Conservation (phyloP, 768 basidiomycete species). For the Pisolithus sp. region DNA sequence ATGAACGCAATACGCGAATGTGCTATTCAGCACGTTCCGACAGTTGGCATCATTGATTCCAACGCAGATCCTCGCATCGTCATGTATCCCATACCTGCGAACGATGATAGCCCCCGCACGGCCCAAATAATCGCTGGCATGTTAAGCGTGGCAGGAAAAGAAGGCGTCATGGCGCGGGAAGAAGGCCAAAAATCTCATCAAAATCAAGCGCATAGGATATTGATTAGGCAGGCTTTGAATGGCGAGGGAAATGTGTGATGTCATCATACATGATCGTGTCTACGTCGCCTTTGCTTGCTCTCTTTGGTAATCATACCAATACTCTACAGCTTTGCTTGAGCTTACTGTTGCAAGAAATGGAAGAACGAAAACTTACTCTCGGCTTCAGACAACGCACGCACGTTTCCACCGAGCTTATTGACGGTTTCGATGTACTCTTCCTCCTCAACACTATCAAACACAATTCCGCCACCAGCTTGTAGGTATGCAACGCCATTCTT, state of each 20-base stretch:
- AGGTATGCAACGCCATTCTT: slow-evolving; percentile 88
- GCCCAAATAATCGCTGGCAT: slow-evolving; percentile 89
- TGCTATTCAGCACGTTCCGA: slow-evolving; percentile 83
- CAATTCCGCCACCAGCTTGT: slow-evolving; percentile 96
- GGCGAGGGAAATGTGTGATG: slow-evolving; percentile 10
- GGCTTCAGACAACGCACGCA: slow-evolving; percentile 76
- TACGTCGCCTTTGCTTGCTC: slow-evolving; percentile 28
- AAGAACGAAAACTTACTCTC: slow-evolving; percentile 58
- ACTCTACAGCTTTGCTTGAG: slow-evolving; percentile 39
- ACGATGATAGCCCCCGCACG: slow-evolving; percentile 88
- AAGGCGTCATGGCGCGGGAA: slow-evolving; percentile 50
- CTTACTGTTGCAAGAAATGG: slow-evolving; percentile 1
- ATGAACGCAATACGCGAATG: slow-evolving; percentile 88
- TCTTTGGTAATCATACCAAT: slow-evolving; percentile 65
- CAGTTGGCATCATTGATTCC: slow-evolving; percentile 90
- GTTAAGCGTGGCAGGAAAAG: slow-evolving; percentile 80
- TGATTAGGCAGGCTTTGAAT: slow-evolving; percentile 21
- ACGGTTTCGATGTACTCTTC: slow-evolving; percentile 96
- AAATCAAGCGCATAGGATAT: slow-evolving; percentile 20
- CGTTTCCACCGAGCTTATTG: slow-evolving; percentile 88
- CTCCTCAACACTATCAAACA: slow-evolving; percentile 93
- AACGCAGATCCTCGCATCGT: slow-evolving; percentile 94
- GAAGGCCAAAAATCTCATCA: slow-evolving; percentile 22
- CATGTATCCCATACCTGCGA: slow-evolving; percentile 98
- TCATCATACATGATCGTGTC: slow-evolving; percentile 7